Base-by-base conservation (phyloP, 2,329 filamentous ascomycete species). In the Stemphylium beticola region DNA sequence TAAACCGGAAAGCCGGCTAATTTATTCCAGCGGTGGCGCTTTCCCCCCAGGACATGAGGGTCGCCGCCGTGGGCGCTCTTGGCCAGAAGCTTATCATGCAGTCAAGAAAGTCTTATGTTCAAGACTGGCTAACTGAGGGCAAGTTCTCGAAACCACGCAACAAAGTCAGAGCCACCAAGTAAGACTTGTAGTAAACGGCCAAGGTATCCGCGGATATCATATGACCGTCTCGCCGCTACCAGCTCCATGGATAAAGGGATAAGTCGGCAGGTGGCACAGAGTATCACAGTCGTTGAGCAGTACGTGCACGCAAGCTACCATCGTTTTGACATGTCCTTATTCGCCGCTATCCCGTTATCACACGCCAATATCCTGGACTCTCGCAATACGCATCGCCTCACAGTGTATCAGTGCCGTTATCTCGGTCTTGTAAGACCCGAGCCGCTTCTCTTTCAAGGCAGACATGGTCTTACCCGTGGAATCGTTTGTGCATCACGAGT, bases 41-140 rank as follows among this genome's bases (percentile, higher is more conserved):
- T 29, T 29, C 26, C 4, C 26, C 4, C 26, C 9, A 29, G 26
- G 26, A 29, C 26, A 29, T 7, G 9, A 29, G 2, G 26, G 15
- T 15, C 18, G 20, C 38, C 29, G 36, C 38, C 9, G 9, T 38
- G 26, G 14, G 26, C 29, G 18, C 11, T 40, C 51, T 54, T 54
- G 46, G 51, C 51, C 5, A 17, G 29, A 54, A 39, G 51, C 51
- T 54, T 50, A 36, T 54, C 38, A 20, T 38, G 6, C 29, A 17
- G 39, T 44, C 47, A 54, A 54, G 51, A 31, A 31, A 50, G 22
- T 54, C 45, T 49, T 54, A 40, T 43, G 33, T 24, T 39, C 7
- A 39, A 12, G 1, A 6, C 15, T 29, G 8, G 26, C 9, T 29
- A 29, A 29, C 26, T 29, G 22, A 44, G 51, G 51, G 34, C 46